phyloP scores from a whole-genome alignment of 2,329 filamentous ascomycete species.

The Colletotrichum falcatum region DNA sequence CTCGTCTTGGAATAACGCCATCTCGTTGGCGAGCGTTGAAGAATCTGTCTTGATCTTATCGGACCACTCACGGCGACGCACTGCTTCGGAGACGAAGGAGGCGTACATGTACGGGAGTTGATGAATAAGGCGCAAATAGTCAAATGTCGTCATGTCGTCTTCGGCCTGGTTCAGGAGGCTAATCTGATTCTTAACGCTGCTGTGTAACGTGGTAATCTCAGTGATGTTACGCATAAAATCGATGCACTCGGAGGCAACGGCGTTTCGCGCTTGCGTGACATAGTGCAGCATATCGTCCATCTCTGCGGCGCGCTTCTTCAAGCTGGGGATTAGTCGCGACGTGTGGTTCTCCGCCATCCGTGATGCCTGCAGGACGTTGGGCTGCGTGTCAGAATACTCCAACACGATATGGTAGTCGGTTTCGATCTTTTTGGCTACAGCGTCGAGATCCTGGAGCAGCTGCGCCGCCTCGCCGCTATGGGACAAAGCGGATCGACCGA shows the following conservation, averaged over 20 bases:
- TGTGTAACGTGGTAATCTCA: slow-evolving; percentile 80
- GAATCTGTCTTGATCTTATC: slow-evolving; percentile 92
- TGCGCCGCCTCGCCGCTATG: slow-evolving; percentile 74
- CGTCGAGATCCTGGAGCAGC: slow-evolving; percentile 86
- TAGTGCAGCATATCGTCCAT: slow-evolving; percentile 71
- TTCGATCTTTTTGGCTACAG: slow-evolving; percentile 86
- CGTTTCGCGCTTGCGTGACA: slow-evolving; percentile 75
- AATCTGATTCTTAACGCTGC: slow-evolving; percentile 78
- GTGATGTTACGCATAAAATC: slow-evolving; percentile 87
- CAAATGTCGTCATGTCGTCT: slow-evolving; percentile 83
- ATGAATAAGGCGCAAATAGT: slow-evolving; percentile 82
- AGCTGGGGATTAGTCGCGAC: slow-evolving; percentile 69
- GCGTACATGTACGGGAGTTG: slow-evolving; percentile 91
- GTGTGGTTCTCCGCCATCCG: slow-evolving; percentile 74
- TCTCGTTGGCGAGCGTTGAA: slow-evolving; percentile 88
- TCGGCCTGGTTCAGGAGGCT: slow-evolving; percentile 77
- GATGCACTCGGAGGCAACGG: slow-evolving; percentile 72
- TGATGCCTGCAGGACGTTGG: slow-evolving; percentile 70
- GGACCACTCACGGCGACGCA: slow-evolving; percentile 88
- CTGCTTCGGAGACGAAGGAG: slow-evolving; percentile 86
- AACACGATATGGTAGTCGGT: slow-evolving; percentile 86
- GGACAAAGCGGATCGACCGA: slow-evolving; percentile 64
- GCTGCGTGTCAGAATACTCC: slow-evolving; percentile 72
- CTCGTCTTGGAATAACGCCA: slow-evolving; percentile 92
- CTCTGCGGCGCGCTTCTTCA: slow-evolving; percentile 67